Base-by-base conservation (phyloP, 768 basidiomycete species). In the Auriscalpium orientale region DNA sequence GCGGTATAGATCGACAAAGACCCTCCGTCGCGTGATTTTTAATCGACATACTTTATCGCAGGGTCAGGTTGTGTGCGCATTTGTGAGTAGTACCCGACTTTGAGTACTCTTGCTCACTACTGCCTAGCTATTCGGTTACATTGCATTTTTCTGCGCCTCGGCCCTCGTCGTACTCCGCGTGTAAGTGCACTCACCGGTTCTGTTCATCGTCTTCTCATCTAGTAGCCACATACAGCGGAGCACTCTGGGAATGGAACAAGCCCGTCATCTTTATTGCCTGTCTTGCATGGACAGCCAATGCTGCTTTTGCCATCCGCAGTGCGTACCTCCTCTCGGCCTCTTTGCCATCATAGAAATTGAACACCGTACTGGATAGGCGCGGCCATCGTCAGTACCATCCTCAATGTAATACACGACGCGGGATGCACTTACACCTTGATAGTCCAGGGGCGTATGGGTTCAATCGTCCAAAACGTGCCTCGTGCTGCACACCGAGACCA, bases 151-250 rank as follows among this genome's bases (percentile, higher is more conserved):
- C 5, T 59, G n/a, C 22, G 51, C 58, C 13, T 56, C 58, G 33
- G 49, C 21, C 6, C 55, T 59, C 28, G 46, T 50, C 33, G 34
- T 56, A 20, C 43, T 57, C 16, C 58, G 58, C 35, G 45, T 59
- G 58, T 59, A 28, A 5, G 28, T 28, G 4, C 28, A 28, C 28
- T 28, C 28, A 28, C 28, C 4, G 28, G 5, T 28, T 28, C 28
- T 28, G 22, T 28, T 28, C 28, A 28, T 5, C 28, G 28, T 2
- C 2, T 28, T 4, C 28, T 28, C 28, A 28, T 28, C 4, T 28
- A 5, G 8, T 34, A 3, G 6, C 28, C 28, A 28, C 28, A 4
- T 28, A 28, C 7, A 28, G 28, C 28, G 28, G 28, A 28, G 28
- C 2, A 28, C 28, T 28, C 4, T 28, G 28, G 28, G 28, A 28